Base-by-base conservation (phyloP, 441 rosid species). In the Pelargonium citronellum region DNA sequence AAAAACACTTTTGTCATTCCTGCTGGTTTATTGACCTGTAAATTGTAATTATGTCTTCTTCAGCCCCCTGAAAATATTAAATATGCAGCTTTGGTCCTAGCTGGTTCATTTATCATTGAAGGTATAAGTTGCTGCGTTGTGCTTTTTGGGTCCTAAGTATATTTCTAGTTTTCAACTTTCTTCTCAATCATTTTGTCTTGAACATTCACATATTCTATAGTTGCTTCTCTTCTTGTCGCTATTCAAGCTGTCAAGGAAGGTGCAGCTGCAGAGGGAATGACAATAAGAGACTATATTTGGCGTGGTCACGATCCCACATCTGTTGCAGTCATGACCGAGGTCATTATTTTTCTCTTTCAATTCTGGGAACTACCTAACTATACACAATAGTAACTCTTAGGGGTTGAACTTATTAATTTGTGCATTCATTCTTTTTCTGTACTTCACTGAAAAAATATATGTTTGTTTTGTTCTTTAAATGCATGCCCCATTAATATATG, bases 301-400 rank as follows among this genome's bases (percentile, higher is more conserved):
- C 96, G 98, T 73, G 99, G 99, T 69, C 99, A 95, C 86, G 99
- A 95, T 83, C 99, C 98, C 63, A 95, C 98, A 53, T 86, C 98
- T 58, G 98, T 92, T 85, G 98, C 97, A 60, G 99, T 95, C 74
- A 95, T 95, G 99, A 92, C 99, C 16, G 99, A 95, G 97, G 99
- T 92, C 77, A 62, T 61, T 9, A 51, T n/a, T 75, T 43, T 12
- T 39, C 46, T 46, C 30, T 24, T 24, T 24, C 1, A 24, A 24
- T 65, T 47, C 63, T 58, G 30, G 30, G 30, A 24, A 24, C 30
- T 24, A 24, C 30, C 30, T 24, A 24, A 24, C 30, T 2, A 24
- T 24, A 24, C 30, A 24, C 30, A 24, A 24, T 7, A 8, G 10
- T 6, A 9, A 13, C 1, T 67, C 37, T 11, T 61, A 20, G 22